These are phyloP conservation scores for Naegleria fowleri DNA, from an alignment of 208 protist species.

Conservation along the genomic window DNA sequence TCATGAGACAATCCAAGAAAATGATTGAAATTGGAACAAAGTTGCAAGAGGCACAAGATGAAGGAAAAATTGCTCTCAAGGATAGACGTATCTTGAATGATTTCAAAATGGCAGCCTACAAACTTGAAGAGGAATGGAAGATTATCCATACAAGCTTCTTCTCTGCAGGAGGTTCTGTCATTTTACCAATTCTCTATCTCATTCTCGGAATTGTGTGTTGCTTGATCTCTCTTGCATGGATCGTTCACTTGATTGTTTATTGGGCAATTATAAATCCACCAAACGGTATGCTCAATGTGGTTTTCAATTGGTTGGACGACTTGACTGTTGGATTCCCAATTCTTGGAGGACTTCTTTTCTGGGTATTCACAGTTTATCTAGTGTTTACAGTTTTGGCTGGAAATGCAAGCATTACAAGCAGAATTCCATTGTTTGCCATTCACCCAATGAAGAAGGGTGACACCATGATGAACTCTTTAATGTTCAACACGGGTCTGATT, in stretches of 20 bases:
- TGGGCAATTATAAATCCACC: slow-evolving; percentile 31
- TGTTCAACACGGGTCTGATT: slow-evolving; percentile 59
- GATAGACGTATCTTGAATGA: slow-evolving; percentile 42
- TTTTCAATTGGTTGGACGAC: slow-evolving; percentile 45
- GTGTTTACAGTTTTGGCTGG: slow-evolving; percentile 46
- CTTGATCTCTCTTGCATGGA: slow-evolving; percentile 40
- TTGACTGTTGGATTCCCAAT: slow-evolving; percentile 43
- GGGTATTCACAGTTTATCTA: slow-evolving; percentile 52
- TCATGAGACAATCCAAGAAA: slow-evolving; percentile 40
- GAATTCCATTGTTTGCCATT: background rate
- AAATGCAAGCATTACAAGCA: slow-evolving; percentile 23
- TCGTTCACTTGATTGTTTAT: slow-evolving; percentile 49
- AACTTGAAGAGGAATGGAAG: slow-evolving; percentile 50
- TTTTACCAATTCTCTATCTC: slow-evolving; percentile 42
- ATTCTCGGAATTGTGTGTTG: slow-evolving; percentile 39
- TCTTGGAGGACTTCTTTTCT: slow-evolving; percentile 47
- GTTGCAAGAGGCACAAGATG: slow-evolving; percentile 29
- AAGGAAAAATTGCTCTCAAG: slow-evolving; percentile 36
- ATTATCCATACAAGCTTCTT: slow-evolving; percentile 46
- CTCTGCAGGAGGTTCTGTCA: slow-evolving; percentile 39
- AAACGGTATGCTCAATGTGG: slow-evolving; percentile 43
- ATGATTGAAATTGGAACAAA: slow-evolving; percentile 42
- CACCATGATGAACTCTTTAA: slow-evolving; percentile 64
- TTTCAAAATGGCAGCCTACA: slow-evolving; percentile 45
- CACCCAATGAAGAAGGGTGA: slow-evolving; percentile 37